phyloP scores from a whole-genome alignment of 2,329 filamentous ascomycete genomes.

The Colletotrichum salicis region DNA sequence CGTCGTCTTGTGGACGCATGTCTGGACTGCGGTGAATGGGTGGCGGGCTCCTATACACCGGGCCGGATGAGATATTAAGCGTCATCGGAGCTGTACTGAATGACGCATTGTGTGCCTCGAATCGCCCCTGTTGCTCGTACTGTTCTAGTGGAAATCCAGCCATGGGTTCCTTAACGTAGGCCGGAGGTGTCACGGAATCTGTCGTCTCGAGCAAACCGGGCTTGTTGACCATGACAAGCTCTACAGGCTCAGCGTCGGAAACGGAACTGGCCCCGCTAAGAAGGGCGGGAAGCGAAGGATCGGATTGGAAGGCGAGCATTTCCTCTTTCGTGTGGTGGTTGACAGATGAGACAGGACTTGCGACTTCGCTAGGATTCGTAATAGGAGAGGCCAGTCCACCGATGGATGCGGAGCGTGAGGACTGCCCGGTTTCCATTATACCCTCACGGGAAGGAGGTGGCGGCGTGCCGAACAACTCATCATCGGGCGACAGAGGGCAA shows the following conservation, averaged over 20 bases:
- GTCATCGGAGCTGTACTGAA: conserved; percentile 43
- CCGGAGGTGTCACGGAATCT: conserved; percentile 66
- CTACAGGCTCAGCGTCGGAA: conserved; percentile 70
- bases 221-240: conserved; percentile 56
- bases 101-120: conserved; percentile 29
- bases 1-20: conserved; percentile 43
- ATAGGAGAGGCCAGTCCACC: conserved; percentile 60
- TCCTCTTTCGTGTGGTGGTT: conserved; percentile 55
- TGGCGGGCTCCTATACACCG: conserved; percentile 9
- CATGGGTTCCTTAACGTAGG: conserved; percentile 57
- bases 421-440: conserved; percentile 57
- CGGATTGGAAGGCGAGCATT: conserved; percentile 67
- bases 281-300: conserved; percentile 71
- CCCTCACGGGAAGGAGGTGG: conserved; percentile 51
- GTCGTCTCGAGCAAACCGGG: conserved; percentile 61
- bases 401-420: conserved; percentile 64
- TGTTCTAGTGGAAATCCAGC: conserved; percentile 59
- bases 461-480: conserved; percentile 45
- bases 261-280: conserved; percentile 73
- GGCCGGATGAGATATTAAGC: conserved; percentile 36
- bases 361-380: conserved; percentile 65
- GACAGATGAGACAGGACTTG: conserved; percentile 58
- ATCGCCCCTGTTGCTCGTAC: conserved; percentile 49
- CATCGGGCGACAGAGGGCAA: conserved; percentile 59
- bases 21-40: conserved; percentile 27